These are phyloP conservation scores for Musa troglodytarum DNA, from an alignment of 176 grass and related monocot species.

Conservation along the genomic window DNA sequence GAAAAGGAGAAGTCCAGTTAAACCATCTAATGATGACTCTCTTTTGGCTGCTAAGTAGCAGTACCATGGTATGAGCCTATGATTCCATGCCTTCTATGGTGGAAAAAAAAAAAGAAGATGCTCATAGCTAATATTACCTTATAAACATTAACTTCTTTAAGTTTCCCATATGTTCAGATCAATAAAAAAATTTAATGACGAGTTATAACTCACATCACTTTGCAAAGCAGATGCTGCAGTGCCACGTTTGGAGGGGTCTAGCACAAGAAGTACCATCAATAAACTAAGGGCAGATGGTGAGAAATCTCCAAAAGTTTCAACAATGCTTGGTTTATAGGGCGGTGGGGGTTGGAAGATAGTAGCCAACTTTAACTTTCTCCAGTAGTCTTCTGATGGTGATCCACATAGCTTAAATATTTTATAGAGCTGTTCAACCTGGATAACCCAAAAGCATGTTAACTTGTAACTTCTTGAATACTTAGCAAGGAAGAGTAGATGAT, in stretches of 20 bases:
- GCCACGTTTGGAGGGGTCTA: conserved; percentile 40
- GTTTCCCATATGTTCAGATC: too few species aligned
- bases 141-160: too few species aligned
- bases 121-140: too few species aligned
- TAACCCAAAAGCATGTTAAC: neutral
- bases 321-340: conserved; percentile 29
- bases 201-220: conserved; percentile 26
- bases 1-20: too few species aligned
- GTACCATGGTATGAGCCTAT: too few species aligned
- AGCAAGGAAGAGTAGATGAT: neutral
- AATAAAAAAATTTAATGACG: neutral
- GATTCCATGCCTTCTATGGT: too few species aligned
- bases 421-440: conserved; percentile 49
- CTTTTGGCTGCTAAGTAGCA: too few species aligned
- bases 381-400: conserved; percentile 56
- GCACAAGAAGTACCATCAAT: conserved; percentile 37
- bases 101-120: too few species aligned
- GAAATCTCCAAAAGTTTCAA: conserved; percentile 34
- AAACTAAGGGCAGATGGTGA: conserved; percentile 29
- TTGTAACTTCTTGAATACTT: neutral
- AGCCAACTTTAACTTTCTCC: conserved; percentile 35
- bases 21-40: too few species aligned
- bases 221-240: conserved; percentile 45
- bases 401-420: conserved; percentile 54
- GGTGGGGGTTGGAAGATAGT: conserved; percentile 27